Evolutionary conservation across 2,329 filamentous ascomycete genomes (phyloP), one percentile per base, ranked within the genome.

Genomic region (Orbilia javanica): DNA sequence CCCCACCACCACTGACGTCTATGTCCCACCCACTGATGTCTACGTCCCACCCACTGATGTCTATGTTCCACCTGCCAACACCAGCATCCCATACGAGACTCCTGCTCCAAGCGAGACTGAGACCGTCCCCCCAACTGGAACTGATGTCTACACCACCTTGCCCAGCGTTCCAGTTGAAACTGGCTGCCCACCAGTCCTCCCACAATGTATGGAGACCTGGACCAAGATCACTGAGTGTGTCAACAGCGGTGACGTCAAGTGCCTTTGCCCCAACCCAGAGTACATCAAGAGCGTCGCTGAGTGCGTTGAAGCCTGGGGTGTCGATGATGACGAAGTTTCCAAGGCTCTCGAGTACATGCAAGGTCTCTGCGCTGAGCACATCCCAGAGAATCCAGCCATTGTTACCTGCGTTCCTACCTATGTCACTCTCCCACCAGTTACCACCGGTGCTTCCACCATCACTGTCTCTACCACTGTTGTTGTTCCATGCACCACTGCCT

Each of bases 181-280:
- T 10, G 78, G 79, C 73, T 89, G 90, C 85, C 93, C 94, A 73
- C 85, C 87, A 27, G 88, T 94, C 57, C 91, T 97, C 62, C 94
- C 95, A 80, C 90, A 90, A 83, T 98, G 95, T 87, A 86, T 98
- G 85, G 96, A 95, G 89, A 96, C 94, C 82, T 97, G 93, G 93
- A 85, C 97, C 82, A 88, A 89, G 83, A 85, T 87, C 79, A 88
- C 92, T 63, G 86, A 88, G 83, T 98, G 95, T 89, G 88, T 88
- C 82, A 90, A 93, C 86, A 97, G 97, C 90, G 91, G 91, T 50
- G 93, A 97, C 83, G 85, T 88, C 76, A 85, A 86, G 80, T 98
- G 95, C 89, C 97, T 93, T 91, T 98, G 95, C 90, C 92, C 92
- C 81, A 88, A 91, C 83, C 84, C 88, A 78, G 86, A 89, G 69